Evolutionary conservation across 305 asterid genomes (phyloP).

Genomic region (Fraxinus baroniana): DNA sequence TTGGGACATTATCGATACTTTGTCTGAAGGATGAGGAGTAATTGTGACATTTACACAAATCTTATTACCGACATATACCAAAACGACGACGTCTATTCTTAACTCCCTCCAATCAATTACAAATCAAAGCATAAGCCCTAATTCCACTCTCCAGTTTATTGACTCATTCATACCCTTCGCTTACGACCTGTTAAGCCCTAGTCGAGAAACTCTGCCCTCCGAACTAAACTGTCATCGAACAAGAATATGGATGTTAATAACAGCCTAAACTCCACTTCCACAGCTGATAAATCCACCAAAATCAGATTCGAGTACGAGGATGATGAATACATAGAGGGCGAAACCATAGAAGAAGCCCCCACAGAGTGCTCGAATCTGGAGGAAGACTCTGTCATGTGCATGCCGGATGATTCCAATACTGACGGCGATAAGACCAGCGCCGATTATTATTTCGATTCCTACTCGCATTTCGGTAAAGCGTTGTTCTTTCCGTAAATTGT

Average conservation of each 20-base stretch:
- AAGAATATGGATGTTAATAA: constrained; percentile 8
- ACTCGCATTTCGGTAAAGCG: constrained; percentile 79
- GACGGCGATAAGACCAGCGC: constrained; percentile 77
- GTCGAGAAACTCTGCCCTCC: neutral
- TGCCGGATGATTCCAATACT: constrained; percentile 37
- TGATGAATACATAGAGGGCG: constrained; percentile 40
- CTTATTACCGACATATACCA: too few relatives aligned
- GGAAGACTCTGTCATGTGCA: constrained; percentile 63
- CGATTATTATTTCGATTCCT: constrained; percentile 95
- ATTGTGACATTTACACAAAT: too few relatives aligned
- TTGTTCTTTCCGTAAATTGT: neutral
- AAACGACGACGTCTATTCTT: neutral
- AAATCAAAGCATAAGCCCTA: constrained; percentile 23
- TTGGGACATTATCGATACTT: too few relatives aligned
- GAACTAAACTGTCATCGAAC: neutral
- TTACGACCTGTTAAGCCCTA: constrained; percentile 16
- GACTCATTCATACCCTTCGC: neutral
- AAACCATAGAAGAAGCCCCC: constrained; percentile 50
- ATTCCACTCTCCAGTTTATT: neutral
- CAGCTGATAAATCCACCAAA: constrained; percentile 36
- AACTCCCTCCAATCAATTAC: neutral
- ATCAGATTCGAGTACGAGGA: constrained; percentile 58
- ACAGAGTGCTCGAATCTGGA: constrained; percentile 65
- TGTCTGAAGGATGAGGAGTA: too few relatives aligned
- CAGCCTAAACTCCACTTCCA: constrained; percentile 14